Evolutionary conservation across 768 basidiomycete genomes (phyloP), one percentile per base, ranked within the genome.

Genomic region (Panellus pusillus): DNA sequence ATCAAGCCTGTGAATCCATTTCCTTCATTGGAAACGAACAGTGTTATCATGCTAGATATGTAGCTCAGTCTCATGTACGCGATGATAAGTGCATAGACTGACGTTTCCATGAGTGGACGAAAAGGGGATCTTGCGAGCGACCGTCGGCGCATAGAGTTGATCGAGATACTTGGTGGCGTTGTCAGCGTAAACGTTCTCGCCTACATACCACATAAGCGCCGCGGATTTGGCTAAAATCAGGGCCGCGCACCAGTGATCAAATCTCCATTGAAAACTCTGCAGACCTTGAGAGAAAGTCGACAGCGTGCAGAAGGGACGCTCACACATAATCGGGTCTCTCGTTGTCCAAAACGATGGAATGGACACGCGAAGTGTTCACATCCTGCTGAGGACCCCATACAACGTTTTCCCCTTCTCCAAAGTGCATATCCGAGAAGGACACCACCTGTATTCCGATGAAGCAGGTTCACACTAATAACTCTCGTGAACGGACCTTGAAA

Each of bases 391-490:
- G 57, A 28, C 57, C 58, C 58, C 53, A 60, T 9, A 35, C 27
- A 11, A 55, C 58, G 1, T 55, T 38, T 17, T 54, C 53, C 0
- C 59, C 51, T 48, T 61, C 59, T 2, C 59, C 59, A 15, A 61
- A 61, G 39, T 61, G 59, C 59, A 61, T 61, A 32, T 61, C 59
- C 46, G 59, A 61, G 47, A 61, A 57, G 13, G 59, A 61, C 37
- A 54, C 35, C 32, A 57, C 53, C 53, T 55, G 15, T 9, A 31
- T 14, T 37, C 14, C 20, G 6, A 39, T 42, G 29, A 28, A 19
- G 36, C 20, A 48, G 52, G 35, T 13, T 7, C 9, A 14, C 41
- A 15, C 8, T 13, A 13, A 24, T 28, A 19, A 37, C 37, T 9
- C 19, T 47, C 31, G 18, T 13, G 27, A 27, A 48, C 35, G n/a